Evolutionary conservation across 257 asterid genomes (phyloP).

Genomic region (Ilex asprella): DNA sequence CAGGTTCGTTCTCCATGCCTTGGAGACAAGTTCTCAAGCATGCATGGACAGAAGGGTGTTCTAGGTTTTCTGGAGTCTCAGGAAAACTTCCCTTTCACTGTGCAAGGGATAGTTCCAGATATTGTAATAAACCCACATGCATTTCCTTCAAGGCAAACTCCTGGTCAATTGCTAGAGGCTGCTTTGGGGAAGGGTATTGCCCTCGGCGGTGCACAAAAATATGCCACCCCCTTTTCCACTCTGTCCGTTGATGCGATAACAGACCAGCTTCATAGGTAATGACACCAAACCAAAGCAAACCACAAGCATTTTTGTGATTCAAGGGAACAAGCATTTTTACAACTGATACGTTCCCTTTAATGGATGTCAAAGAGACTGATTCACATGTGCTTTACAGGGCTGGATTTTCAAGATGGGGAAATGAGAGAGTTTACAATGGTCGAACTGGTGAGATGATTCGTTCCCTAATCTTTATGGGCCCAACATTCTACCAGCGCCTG

Average conservation of each 20-base stretch:
- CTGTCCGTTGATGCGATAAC: conserved; percentile 63
- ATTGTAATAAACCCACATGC: conserved; percentile 95
- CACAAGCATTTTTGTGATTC: no score
- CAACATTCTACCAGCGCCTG: conserved; percentile 90
- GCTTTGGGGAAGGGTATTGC: conserved; percentile 92
- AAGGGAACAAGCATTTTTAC: neutral
- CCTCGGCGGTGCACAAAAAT: conserved; percentile 58
- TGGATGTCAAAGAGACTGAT: neutral
- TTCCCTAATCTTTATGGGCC: conserved; percentile 79
- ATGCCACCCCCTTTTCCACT: conserved; percentile 90
- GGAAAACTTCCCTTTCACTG: conserved; percentile 85
- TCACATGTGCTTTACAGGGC: conserved; percentile 36
- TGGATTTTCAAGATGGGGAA: conserved; percentile 84
- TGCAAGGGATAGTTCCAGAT: conserved; percentile 89
- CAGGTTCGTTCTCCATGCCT: conserved; percentile 95
- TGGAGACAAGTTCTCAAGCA: conserved; percentile 95
- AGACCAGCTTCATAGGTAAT: conserved; percentile 80
- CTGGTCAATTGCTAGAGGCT: conserved; percentile 89
- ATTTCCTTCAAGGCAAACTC: conserved; percentile 94
- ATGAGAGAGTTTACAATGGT: conserved; percentile 76
- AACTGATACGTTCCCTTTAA: neutral
- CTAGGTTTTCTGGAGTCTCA: conserved; percentile 84
- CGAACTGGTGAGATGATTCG: conserved; percentile 66
- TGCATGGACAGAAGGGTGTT: conserved; percentile 99
- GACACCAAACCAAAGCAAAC: neutral